Evolutionary conservation across 164 flowering plant genomes (phyloP), one percentile per base, ranked within the genome.

Genomic region (Platanus orientalis): DNA sequence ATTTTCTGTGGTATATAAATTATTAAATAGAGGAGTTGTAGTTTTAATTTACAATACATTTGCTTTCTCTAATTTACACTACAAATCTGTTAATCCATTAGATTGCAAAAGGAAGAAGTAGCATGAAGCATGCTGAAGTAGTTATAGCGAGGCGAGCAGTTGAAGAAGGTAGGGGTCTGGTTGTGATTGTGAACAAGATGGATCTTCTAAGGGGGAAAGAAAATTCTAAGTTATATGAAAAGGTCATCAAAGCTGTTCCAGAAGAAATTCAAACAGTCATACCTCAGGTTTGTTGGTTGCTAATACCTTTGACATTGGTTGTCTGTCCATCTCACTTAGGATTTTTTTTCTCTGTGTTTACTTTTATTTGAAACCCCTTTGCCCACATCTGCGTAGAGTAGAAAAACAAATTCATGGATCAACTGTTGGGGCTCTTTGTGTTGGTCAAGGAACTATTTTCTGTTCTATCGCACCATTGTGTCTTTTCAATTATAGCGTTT

Each of bases 131-230:
- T 83, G 86, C 89, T 64, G 99, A 92, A 79, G 89, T 89, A 48
- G 90, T 84, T 36, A 89, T 94, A 75, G 97, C 97, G 39, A 84
- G 99, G 75, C 82, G 78, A 60, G 96, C 99, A 28, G 86, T 94
- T 28, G 99, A 89, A 74, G 99, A 91, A 80, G 99, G 99, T 26
- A 89, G 99, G 54, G 96, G 93, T 47, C 75, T 94, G 79, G 84
- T 94, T 34, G 86, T 94, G 32, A 74, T 94, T 68, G 96, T 88
- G 73, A 94, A 91, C 82, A 91, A 94, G 82, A 89, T 94, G 93
- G 97, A 94, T 78, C 88, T 88, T 66, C 73, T 94, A 51, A 80
- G 74, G 65, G 91, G 93, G 51, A 83, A 69, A 65, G 49, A 75
- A 23, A 83, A 84, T 60, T 53, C 78, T 6, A 66, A 68, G 53